Base-by-base conservation (phyloP, 2,329 filamentous ascomycete species). In the Scedosporium minutisporum region DNA sequence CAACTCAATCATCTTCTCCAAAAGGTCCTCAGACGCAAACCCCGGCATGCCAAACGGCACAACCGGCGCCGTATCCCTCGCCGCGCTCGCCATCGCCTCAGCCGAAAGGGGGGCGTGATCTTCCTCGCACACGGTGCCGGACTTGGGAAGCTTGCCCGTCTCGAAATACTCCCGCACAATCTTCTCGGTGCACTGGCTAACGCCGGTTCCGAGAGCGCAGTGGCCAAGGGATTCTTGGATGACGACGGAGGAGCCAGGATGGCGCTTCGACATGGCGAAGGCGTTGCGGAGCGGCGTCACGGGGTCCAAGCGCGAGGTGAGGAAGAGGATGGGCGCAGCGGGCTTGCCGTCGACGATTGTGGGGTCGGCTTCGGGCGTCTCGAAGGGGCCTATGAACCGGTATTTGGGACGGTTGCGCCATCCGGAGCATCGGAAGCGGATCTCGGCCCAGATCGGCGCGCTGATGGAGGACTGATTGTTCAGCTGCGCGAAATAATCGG, bases 211-310 rank as follows among this genome's bases (percentile, higher is more conserved):
- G 1, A 67, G 2, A 1, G 68, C 66, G n/a, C 66, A 67, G 53
- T 75, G 73, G 1, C 71, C 73, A 6, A 70, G 63, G 18, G 63
- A 64, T 41, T 74, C 69, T 48, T 72, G 69, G 4, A 74, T 63
- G 23, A 73, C 63, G 10, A 75, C 65, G 1, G 64, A 64, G 1
- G 73, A 66, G 16, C 69, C 70, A 1, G 69, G 69, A 57, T 74
- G 71, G 6, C 58, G 21, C 41, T 55, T 60, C 6, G 69, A 65
- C 67, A 71, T 72, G 38, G 61, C 63, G 5, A 65, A 68, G 44
- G 76, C 70, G 69, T 78, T 73, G 63, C 73, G 60, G 44, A 77
- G 65, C 4, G 79, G 79, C 27, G 79, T 81, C 10, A 80, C 75
- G 12, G 80, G 79, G 62, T 81, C 79, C 6, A 75, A 71, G 5